Conservation (phyloP, 306 rosid species). For the Trifolium fragiferum region DNA sequence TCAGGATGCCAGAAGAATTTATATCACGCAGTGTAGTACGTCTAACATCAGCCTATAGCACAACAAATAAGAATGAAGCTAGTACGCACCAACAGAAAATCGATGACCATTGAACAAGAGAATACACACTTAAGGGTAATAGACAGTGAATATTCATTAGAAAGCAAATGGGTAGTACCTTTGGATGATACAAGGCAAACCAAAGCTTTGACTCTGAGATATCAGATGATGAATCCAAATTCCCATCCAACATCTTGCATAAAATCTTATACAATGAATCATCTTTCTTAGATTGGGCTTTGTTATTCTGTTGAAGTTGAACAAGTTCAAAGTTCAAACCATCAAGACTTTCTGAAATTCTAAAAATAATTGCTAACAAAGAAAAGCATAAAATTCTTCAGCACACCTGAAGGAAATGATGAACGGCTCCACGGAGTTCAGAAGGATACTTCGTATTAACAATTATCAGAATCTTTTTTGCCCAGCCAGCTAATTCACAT, state of each 20-base stretch:
- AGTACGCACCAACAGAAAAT: constrained; percentile 5
- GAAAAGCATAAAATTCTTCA: constrained; percentile 21
- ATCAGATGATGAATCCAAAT: constrained; percentile 54
- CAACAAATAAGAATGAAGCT: constrained; percentile 32
- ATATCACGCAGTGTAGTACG: constrained; percentile 63
- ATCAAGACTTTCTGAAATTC: constrained; percentile 14
- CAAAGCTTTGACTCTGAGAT: constrained; percentile 71
- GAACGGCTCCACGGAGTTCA: constrained; percentile 73
- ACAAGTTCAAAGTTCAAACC: constrained; percentile 36
- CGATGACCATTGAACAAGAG: constrained; percentile 24
- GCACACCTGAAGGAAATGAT: constrained; percentile 73
- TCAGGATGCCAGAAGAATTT: constrained; percentile 56
- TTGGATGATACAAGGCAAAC: constrained; percentile 87
- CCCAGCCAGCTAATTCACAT: constrained; percentile 70
- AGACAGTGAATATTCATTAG: constrained; percentile 31
- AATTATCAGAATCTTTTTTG: constrained; percentile 63
- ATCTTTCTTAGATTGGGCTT: constrained; percentile 58
- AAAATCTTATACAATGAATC: constrained; percentile 59
- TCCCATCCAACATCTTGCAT: constrained; percentile 71
- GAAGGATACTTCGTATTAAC: constrained; percentile 73
- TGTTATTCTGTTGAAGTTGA: constrained; percentile 60
- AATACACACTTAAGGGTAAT: constrained; percentile 25
- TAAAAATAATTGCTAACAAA: constrained; percentile 9
- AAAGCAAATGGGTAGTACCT: constrained; percentile 52
- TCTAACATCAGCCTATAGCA: constrained; percentile 79